A percentile compares a stretch with the other conserved stretches of the same genome.
phyloP scores from a whole-genome alignment of 192 early-diverging fungal genomes.

The Rhizophagus sp. region DNA sequence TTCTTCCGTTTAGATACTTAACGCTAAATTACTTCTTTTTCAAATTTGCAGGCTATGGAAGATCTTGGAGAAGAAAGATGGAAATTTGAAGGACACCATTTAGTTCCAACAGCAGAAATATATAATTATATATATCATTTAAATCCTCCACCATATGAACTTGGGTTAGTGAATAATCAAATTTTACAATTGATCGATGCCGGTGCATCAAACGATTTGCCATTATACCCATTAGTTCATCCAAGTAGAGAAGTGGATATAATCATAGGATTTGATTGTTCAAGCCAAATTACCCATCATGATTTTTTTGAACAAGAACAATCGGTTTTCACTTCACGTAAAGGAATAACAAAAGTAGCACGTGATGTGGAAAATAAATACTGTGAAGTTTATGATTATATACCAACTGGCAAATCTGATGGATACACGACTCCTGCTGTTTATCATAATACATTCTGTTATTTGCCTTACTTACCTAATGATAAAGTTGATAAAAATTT shows the following conservation, averaged over 20 bases:
- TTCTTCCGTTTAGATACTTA: background rate
- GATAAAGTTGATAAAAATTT: conserved; percentile 54
- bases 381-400: conserved; percentile 25
- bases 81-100: conserved; percentile 27
- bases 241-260: conserved; percentile 70
- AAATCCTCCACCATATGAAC: conserved; percentile 18
- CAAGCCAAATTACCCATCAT: conserved; percentile 5
- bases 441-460: conserved; percentile 53
- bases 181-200: conserved; percentile 63
- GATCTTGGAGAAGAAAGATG: background rate
- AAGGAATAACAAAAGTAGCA: background rate
- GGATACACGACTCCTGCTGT: conserved; percentile 5
- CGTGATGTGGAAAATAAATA: conserved; percentile 7
- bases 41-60: conserved; percentile 12
- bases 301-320: conserved; percentile 17
- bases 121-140: conserved; percentile 18
- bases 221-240: conserved; percentile 70
- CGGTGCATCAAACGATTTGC: conserved; percentile 80
- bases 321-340: background rate
- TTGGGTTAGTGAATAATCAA: background rate
- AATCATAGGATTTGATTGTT: conserved; percentile 66
- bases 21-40: background rate
- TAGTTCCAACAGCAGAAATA: background rate
- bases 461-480: conserved; percentile 69
- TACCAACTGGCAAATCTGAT: conserved; percentile 2